Base-by-base conservation (phyloP, 2,329 filamentous ascomycete species). In the Sporothrix pseudoabietina region DNA sequence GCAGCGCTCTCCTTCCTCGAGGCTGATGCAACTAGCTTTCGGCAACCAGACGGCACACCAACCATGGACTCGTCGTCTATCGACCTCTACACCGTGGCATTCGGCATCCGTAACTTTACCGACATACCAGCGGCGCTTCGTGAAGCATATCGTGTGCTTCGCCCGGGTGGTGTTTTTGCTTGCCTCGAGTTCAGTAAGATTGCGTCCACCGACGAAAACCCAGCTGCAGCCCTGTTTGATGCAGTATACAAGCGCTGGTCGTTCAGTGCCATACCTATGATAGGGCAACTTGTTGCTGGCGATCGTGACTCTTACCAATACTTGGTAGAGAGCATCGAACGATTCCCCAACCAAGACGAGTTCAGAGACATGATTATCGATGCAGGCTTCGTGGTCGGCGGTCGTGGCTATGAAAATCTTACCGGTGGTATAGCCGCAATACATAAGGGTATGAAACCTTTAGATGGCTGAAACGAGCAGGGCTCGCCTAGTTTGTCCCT, bases 291-390 rank as follows among this genome's bases (percentile, higher is more conserved):
- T 75, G 94, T 99, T 19, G 95, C 96, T 1, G 94, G 93, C 7
- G 97, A 99, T 81, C 87, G 95, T 73, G 95, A 97, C 79, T 97
- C 94, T 81, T 99, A 99, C 82, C 96, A 99, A 85, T 99, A 99
- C 83, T 86, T 99, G 10, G 96, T 99, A 10, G 96, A 99, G 86
- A 98, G 94, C 82, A 99, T 99, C 81, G 94, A 98, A 83, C 86
- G 88, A 66, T 98, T 98, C 80, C 97, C 96, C 0, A 91, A 85
- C 77, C 97, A 99, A 84, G 87, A 90, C 71, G 90, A 93, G 77
- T 99, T 97, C 80, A 88, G 91, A 76, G 87, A 89, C 47, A 94
- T 97, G 92, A 96, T 97, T 79, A 82, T 88, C 77, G 88, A 91
- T 35, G 95, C 93, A 3, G 95, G 95, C 0, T 99, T 99, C 79